Evolutionary conservation across 768 basidiomycete genomes (phyloP), one percentile per base, ranked within the genome.

Genomic region (Psilocybe subaeruginosa): DNA sequence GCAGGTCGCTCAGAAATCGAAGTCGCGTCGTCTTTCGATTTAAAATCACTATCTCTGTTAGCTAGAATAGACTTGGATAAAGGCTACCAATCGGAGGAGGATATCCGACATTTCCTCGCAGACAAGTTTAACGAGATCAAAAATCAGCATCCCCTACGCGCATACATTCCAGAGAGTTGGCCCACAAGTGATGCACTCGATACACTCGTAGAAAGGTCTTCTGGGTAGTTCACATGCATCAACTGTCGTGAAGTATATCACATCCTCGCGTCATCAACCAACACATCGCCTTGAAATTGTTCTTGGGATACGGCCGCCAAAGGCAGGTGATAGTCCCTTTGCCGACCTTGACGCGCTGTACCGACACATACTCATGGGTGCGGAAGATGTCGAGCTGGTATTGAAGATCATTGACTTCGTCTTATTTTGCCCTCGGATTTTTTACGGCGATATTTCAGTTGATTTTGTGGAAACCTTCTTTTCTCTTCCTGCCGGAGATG

Each of bases 171-270:
- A 1, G 23, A 45, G 0, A 23, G 31, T 6, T 64, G 66, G 61
- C 59, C 62, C 6, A 11, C 14, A 7, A 9, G 17, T 0, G 17
- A 11, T 2, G 23, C 29, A 6, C 33, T 66, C 6, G 23, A 55
- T 11, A 11, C 27, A 1, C 39, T 66, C 8, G 54, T 54, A 5
- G 4, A n/a, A 7, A 62, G 65, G 35, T 60, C 64, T 4, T 64
- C 63, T 0, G 64, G 66, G 1, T 59, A 66, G 27, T 69, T 66
- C 39, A 65, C 63, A 66, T 48, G 61, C 68, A 0, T 46, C 65
- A 4, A 62, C 59, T 0, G 65, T 66, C 5, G 46, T 58, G 4
- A 56, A 46, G 37, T 65, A 58, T 51, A 31, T 69, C 14, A 27
- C 49, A 8, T 58, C 55, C 4, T 9, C 53, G 1, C 35, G 41